Conservation (phyloP, 345 rosid species). For the Aegle marmelos region DNA sequence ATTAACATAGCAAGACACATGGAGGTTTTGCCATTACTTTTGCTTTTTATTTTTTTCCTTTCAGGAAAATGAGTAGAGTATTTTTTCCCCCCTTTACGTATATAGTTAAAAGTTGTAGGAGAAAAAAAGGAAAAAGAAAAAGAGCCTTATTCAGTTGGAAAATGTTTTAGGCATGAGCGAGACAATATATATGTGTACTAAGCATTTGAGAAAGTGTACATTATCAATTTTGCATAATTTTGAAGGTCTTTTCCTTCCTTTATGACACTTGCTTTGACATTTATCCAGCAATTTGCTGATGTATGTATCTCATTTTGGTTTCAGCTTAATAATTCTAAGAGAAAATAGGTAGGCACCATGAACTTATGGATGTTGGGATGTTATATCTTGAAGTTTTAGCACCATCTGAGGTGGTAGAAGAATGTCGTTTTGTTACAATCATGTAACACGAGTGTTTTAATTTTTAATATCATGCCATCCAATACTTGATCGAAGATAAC, state of each 20-base stretch:
- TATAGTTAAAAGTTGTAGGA: slow-evolving; percentile 41
- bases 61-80: slow-evolving; percentile 32
- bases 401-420: neutral
- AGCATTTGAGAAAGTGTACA: slow-evolving; percentile 56
- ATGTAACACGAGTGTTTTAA: neutral
- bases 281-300: neutral
- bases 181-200: slow-evolving; percentile 23
- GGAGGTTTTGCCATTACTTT: slow-evolving; percentile 25
- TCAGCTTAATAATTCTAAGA: neutral
- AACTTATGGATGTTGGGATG: neutral
- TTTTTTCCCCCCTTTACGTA: slow-evolving; percentile 36
- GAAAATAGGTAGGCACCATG: neutral
- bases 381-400: neutral
- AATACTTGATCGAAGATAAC: neutral
- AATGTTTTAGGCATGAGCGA: slow-evolving; percentile 27
- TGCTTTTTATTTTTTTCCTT: slow-evolving; percentile 11
- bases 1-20: slow-evolving; percentile 32
- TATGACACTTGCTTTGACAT: neutral
- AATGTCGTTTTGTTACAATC: neutral
- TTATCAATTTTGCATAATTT: slow-evolving; percentile 63
- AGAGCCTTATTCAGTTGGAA: slow-evolving; percentile 21
- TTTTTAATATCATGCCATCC: neutral
- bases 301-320: neutral
- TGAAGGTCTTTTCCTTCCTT: neutral
- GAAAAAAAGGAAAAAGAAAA: slow-evolving; percentile 15